Base-by-base conservation (phyloP, 2,329 filamentous ascomycete species). In the Venturia asperata region DNA sequence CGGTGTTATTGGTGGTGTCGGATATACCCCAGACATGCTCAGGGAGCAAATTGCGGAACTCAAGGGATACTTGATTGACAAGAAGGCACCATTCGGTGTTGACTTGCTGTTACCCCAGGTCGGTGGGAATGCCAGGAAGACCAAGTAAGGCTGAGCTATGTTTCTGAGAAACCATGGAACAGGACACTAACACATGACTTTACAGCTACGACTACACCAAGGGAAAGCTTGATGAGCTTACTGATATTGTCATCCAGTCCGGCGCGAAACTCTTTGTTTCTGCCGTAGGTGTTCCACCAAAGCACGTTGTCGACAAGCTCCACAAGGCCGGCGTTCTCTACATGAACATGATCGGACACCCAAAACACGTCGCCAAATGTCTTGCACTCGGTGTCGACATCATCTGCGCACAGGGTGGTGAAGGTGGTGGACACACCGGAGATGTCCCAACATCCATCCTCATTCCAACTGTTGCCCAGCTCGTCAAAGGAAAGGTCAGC, bases 301-400 rank as follows among this genome's bases (percentile, higher is more conserved):
- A 90, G 79, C 81, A 84, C 71, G 88, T 97, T 66, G 92, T 99
- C 73, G 92, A 97, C 70, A 89, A 85, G 75, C 87, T 99, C 60
- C 94, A 99, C 85, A 85, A 86, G 74, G 81, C 86, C 73, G 92
- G 92, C 70, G 85, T 99, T 71, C 84, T 96, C 70, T 96, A 95
- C 84, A 97, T 97, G 94, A 99, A 99, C 87, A 99, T 99, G 94
- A 92, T 99, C 76, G 94, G 94, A 70, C 94, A 99, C 84, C 93
- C 94, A 74, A 99, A 99, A 87, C 94, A 99, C 81, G 93, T 96
- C 69, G 85, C 91, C 80, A 99, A 97, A 84, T 95, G 91, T 78
- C 84, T 99, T 68, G 91, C 93, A 62, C 85, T 65, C 66, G 94
- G 92, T 70, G 91, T 87, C 71, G 94, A 99, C 79, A 89, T 99